Base-by-base conservation (phyloP, 306 rosid genomes). In the Lathyrus tuberosus region DNA sequence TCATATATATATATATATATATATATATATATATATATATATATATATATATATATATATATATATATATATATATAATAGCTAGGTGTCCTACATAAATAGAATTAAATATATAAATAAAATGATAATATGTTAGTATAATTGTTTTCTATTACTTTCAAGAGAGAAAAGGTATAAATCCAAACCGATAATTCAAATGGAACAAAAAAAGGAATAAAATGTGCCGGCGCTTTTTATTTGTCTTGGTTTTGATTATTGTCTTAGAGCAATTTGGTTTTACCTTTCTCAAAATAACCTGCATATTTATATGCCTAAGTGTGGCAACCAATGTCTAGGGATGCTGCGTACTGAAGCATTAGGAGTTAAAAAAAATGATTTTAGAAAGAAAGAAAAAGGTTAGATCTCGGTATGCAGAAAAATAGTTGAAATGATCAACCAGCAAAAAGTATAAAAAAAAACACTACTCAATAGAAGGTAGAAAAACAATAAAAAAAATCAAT, bases 211-310 rank as follows among this genome's bases (percentile, higher is more conserved):
- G 56, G 71, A 69, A 78, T 51, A 70, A 74, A 71, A 73, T 78
- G 83, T 69, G 85, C 76, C 89, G 90, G 86, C 92, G 82, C 63
- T 46, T 70, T 87, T 87, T 79, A 73, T 85, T 77, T 81, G 92
- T 86, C 89, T 15, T 68, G 26, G 24, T 75, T 74, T 76, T 47
- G 33, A 58, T 67, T 82, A 61, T 16, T 58, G 54, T 58, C 43
- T 57, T 59, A 14, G 40, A 77, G 70, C 65, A 81, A 30, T 52
- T 66, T 48, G 64, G 74, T 83, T 79, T 86, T 67, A 74, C 69
- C 76, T 57, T 79, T 28, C 35, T 44, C 44, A 60, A 56, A 67
- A 49, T 42, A 22, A 60, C 22, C 37, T 63, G 40, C 57, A 52
- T 28, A 13, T 56, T 26, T 42, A 13, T 56, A 56, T 42, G 51